Percentiles rank a stretch among this genome's conserved stretches.
Conservation (phyloP, 2,329 filamentous ascomycete genomes). For the Aspergillus piperis region DNA sequence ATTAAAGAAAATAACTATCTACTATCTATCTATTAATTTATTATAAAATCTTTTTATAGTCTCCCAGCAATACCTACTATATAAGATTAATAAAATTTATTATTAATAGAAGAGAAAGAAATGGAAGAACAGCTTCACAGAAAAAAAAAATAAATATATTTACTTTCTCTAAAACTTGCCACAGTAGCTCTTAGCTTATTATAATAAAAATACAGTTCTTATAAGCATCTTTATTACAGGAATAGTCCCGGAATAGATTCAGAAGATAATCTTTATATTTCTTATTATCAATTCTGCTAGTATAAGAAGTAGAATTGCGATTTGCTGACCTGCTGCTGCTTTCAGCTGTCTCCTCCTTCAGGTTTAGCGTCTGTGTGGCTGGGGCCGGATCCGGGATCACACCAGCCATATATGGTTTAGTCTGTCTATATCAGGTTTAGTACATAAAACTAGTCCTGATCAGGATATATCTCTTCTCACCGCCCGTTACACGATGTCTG, state of each 20-base stretch:
- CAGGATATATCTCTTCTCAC: too few species aligned
- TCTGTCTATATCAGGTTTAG: too few species aligned
- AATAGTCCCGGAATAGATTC: background rate
- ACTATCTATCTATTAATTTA: background rate
- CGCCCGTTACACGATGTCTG: too few species aligned
- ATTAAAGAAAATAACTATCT: background rate
- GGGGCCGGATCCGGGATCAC: too few species aligned
- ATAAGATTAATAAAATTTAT: background rate
- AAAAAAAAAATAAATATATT: background rate
- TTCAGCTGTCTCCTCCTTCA: too few species aligned
- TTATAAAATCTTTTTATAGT: background rate
- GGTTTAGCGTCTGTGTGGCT: too few species aligned
- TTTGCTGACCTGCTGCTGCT: too few species aligned
- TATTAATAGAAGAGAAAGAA: background rate
- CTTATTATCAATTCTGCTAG: background rate
- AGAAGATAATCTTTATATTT: background rate
- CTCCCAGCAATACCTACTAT: background rate
- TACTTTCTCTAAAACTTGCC: background rate
- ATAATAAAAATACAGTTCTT: background rate
- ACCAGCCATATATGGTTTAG: too few species aligned
- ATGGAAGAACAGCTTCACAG: background rate
- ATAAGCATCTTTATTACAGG: background rate
- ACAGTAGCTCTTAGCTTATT: background rate
- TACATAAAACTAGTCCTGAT: too few species aligned
- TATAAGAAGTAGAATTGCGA: background rate